Base-by-base conservation (phyloP, 1,284 basidiomycete genomes). In the Leccinum fuscescens region DNA sequence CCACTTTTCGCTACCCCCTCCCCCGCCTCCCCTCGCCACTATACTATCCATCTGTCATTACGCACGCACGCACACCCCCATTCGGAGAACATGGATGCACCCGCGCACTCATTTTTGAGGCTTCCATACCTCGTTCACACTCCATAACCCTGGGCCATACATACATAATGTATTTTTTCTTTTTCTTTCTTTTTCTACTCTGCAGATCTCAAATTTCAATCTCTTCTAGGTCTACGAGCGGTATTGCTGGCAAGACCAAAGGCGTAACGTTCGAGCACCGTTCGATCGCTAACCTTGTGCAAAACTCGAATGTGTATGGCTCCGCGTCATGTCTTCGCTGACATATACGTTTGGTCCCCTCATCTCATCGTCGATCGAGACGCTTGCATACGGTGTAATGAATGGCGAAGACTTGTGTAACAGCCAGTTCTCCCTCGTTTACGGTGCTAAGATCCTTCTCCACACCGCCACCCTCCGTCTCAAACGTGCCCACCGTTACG, bases 341-440 rank as follows among this genome's bases (percentile, higher is more conserved):
- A 67, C 70, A 1, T 73, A 71, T 51, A 73, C 70, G 3, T 73
- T 72, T 35, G 69, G 72, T 52, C 70, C 63, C 24, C 24, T 27
- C 24, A 27, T 27, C 24, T 27, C 24, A 55, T 71, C 7, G 61
- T 62, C 42, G 70, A 71, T 72, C 49, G 69, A 70, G 42, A 59
- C 70, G 3, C 62, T 72, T 24, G 55, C 65, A 11, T 65, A 66
- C 44, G 69, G 72, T 8, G 72, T 65, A 15, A 72, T 70, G 31
- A 31, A 31, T 31, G 31, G 12, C 39, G 96, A 97, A 79, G 93
- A 96, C 75, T 85, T 98, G 72, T 27, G 24, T 27, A 27, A 27
- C 24, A 27, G 24, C 24, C 24, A 27, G 24, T 27, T 27, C 24
- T 27, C 24, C 24, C 24, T 27, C 24, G 24, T 27, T 27, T 27